Percentiles rank a stretch among this genome's conserved stretches.
Conservation (phyloP, 331 rosid genomes). For the Malus hybrid region DNA sequence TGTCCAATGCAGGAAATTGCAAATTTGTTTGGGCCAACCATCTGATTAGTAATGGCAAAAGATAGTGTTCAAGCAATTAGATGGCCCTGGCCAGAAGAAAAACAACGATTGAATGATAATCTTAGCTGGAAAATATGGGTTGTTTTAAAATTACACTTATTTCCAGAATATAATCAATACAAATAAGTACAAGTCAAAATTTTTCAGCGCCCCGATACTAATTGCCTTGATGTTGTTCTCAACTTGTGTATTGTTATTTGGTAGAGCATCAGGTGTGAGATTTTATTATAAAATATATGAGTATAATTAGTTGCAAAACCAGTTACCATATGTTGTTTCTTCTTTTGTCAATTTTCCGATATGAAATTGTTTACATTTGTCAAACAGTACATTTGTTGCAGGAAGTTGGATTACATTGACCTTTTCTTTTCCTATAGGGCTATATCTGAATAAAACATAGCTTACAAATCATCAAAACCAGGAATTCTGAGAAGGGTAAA, state of each 20-base stretch:
- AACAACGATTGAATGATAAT: not conserved
- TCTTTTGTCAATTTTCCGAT: not conserved
- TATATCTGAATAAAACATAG: not conserved
- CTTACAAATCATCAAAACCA: not conserved
- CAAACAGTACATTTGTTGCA: not conserved
- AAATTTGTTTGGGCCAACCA: not conserved
- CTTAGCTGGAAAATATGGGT: not conserved
- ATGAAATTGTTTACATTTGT: no score
- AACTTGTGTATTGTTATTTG: not conserved
- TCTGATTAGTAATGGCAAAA: not conserved
- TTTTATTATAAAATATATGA: no score
- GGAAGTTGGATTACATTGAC: not conserved
- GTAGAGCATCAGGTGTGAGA: not conserved
- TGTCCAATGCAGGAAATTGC: not conserved
- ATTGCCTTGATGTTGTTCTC: not conserved
- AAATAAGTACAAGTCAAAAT: not conserved
- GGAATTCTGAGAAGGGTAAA: not conserved
- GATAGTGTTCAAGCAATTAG: not conserved
- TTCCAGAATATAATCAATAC: not conserved
- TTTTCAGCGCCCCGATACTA: not conserved
- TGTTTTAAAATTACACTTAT: not conserved
- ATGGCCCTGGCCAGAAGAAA: not conserved
- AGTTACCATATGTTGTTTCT: not conserved
- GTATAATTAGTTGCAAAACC: not conserved
- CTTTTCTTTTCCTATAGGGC: no score